Conservation (phyloP, 2,329 filamentous ascomycete genomes). For the Aspergillus phoenicis region DNA sequence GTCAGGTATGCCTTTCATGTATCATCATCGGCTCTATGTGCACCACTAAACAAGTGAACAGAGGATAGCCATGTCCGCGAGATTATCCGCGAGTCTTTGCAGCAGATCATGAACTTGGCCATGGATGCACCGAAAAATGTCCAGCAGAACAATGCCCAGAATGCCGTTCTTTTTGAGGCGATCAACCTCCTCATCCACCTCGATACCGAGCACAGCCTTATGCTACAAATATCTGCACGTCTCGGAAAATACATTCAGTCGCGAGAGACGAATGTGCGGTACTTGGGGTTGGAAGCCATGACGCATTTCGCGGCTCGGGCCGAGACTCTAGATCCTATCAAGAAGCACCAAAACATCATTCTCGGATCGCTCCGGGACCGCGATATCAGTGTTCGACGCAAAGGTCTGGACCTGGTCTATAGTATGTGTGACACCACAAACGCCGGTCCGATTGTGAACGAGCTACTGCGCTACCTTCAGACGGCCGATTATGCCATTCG, state of each 20-base stretch:
- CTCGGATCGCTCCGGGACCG: constrained; percentile 90
- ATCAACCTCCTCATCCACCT: constrained; percentile 98
- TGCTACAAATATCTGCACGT: constrained; percentile 91
- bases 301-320: constrained; percentile 92
- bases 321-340: constrained; percentile 94
- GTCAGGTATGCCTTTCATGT: constrained; percentile 63
- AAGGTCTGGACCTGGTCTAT: constrained; percentile 93
- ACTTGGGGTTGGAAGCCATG: constrained; percentile 95
- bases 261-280: constrained; percentile 94
- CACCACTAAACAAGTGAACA: constrained; percentile 36
- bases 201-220: constrained; percentile 88
- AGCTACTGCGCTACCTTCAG: constrained; percentile 90
- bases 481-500: constrained; percentile 97
- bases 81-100: constrained; percentile 87
- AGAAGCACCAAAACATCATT: constrained; percentile 96
- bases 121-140: constrained; percentile 97
- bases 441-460: constrained; percentile 86
- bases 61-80: constrained; percentile 91
- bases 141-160: constrained; percentile 98
- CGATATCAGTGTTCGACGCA: constrained; percentile 94
- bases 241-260: constrained; percentile 96
- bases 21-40: constrained; percentile 8
- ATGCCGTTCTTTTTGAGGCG: constrained; percentile 95
- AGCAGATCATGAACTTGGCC: constrained; percentile 86
- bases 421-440: constrained; percentile 99